Conservation (phyloP, 2,329 filamentous ascomycete species). For the Sporothrix inflata region DNA sequence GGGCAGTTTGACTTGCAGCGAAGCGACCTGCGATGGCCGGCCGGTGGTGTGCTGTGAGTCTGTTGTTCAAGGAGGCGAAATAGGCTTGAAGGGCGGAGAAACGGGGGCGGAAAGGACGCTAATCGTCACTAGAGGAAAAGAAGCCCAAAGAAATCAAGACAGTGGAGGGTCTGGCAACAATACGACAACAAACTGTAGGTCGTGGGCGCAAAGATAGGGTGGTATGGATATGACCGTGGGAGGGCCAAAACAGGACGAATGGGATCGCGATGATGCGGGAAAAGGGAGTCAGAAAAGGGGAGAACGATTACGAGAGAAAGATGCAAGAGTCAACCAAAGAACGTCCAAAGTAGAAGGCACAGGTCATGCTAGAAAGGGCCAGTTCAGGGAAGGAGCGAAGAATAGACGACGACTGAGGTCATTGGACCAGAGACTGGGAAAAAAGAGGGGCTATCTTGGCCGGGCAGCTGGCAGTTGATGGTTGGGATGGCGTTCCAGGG, state of each 20-base stretch:
- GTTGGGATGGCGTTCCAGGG: conserved; percentile 15
- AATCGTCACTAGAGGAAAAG: background rate
- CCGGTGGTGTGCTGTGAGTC: conserved; percentile 14
- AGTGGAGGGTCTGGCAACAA: background rate
- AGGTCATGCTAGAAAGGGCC: background rate
- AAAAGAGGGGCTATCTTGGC: conserved; percentile 24
- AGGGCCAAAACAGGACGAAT: background rate
- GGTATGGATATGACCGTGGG: background rate
- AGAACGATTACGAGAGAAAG: conserved; percentile 11
- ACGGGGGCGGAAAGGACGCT: conserved; percentile 19
- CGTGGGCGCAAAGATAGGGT: background rate
- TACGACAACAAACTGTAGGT: background rate
- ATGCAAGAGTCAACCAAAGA: background rate
- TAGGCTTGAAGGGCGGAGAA: conserved; percentile 6
- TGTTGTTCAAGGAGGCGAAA: conserved; percentile 3
- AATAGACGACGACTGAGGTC: conserved; percentile 14
- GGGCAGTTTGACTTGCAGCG: background rate
- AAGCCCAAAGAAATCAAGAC: background rate
- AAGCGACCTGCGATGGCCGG: background rate
- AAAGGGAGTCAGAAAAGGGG: background rate
- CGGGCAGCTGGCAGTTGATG: background rate
- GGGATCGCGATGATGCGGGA: conserved; percentile 13
- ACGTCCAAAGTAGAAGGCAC: background rate
- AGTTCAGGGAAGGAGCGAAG: conserved; percentile 2
- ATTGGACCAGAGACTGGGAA: conserved; percentile 19